Conservation (phyloP, 768 basidiomycete species). For the Psilocybe cubensis region DNA sequence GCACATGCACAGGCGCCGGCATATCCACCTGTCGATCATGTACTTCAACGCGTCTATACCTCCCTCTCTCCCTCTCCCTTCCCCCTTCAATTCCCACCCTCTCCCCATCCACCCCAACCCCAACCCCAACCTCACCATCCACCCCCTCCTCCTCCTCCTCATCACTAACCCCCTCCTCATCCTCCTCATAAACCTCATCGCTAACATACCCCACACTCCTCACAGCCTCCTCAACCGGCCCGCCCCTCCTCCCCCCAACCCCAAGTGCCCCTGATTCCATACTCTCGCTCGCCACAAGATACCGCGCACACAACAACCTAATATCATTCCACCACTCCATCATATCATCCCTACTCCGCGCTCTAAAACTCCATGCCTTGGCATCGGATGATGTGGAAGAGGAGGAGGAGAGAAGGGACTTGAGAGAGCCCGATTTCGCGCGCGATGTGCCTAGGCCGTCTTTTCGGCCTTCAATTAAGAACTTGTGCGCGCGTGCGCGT, state of each 20-base stretch:
- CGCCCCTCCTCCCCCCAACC: too few relatives aligned
- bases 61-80: neutral
- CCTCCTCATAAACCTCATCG: conserved; percentile 56
- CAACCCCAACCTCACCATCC: too few relatives aligned
- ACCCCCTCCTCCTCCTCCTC: conserved; percentile 39
- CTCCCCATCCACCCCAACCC: too few relatives aligned
- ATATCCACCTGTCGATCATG: too few relatives aligned
- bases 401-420: conserved; percentile 30
- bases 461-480: conserved; percentile 94
- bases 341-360: conserved; percentile 92
- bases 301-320: conserved; percentile 89
- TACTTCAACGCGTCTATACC: too few relatives aligned
- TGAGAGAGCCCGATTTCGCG: conserved; percentile 49
- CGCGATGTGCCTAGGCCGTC: conserved; percentile 67
- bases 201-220: conserved; percentile 86
- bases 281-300: conserved; percentile 91
- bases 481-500: conserved; percentile 83
- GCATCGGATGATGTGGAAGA: neutral
- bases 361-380: conserved; percentile 79
- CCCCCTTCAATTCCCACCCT: too few relatives aligned
- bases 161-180: conserved; percentile 67
- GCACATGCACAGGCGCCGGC: too few relatives aligned
- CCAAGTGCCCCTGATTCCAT: too few relatives aligned
- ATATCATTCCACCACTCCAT: conserved; percentile 99
- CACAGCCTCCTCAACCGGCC: conserved; percentile 92